phyloP scores from a whole-genome alignment of 805 yeast species.

The Schizosaccharomyces japonicus region DNA sequence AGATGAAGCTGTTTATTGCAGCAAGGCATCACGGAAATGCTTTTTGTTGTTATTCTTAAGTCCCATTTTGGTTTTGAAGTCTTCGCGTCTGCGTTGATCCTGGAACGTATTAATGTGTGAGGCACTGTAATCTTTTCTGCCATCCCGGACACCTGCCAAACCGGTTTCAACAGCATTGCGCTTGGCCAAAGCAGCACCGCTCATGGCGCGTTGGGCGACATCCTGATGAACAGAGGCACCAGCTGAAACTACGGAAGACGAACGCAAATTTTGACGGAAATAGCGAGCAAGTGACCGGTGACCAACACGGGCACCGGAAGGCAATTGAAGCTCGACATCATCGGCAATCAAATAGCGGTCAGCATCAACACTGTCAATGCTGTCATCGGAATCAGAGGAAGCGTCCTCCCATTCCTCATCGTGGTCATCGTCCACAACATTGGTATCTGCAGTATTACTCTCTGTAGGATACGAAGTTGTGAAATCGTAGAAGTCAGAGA shows the following conservation, averaged over 20 bases:
- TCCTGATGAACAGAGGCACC: conserved; percentile 12
- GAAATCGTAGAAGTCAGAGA: conserved; percentile 70
- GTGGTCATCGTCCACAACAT: conserved; percentile 13
- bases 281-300: conserved; percentile 55
- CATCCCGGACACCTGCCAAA: not conserved
- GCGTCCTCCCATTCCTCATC: conserved; percentile 10
- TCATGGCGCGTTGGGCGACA: conserved; percentile 4
- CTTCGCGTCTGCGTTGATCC: conserved; percentile 28
- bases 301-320: conserved; percentile 51
- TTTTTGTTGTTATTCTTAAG: conserved; percentile 51
- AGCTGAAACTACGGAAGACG: conserved; percentile 8
- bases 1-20: conserved; percentile 17
- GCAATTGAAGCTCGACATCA: conserved; percentile 46
- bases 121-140: not conserved
- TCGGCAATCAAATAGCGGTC: conserved; percentile 19
- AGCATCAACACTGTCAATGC: conserved; percentile 6
- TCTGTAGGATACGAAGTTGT: conserved; percentile 30
- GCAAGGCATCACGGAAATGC: conserved; percentile 56
- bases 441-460: conserved; percentile 16
- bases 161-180: conserved; percentile 14
- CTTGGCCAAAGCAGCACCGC: conserved; percentile 6
- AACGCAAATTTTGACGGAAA: conserved; percentile 39
- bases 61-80: conserved; percentile 28
- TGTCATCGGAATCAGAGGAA: conserved; percentile 13
- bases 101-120: conserved; percentile 16